Conservation (phyloP, 2,329 filamentous ascomycete species). For the Nemania abortiva region DNA sequence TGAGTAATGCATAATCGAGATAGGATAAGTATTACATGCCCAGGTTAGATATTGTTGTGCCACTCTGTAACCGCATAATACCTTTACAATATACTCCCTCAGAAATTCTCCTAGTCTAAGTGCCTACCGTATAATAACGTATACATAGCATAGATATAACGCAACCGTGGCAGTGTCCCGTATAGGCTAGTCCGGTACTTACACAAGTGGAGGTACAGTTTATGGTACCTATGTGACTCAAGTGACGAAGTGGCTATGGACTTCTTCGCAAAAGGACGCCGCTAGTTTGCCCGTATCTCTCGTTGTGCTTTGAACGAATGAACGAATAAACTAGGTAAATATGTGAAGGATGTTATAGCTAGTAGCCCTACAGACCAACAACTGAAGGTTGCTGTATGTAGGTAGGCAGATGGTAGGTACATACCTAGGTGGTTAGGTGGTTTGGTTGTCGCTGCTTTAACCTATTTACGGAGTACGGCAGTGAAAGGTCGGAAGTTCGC, state of each 20-base stretch:
- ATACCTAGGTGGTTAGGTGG: not conserved
- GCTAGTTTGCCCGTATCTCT: not conserved
- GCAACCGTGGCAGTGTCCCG: not conserved
- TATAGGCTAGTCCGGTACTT: not conserved
- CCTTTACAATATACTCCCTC: too few species aligned
- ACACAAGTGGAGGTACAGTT: not conserved
- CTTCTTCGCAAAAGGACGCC: not conserved
- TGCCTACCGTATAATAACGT: not conserved
- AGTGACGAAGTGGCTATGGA: too few species aligned
- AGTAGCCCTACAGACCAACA: constrained; percentile 25
- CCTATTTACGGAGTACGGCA: constrained; percentile 12
- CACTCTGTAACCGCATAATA: not conserved
- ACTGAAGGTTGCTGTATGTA: not conserved
- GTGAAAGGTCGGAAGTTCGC: not conserved
- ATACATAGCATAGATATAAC: not conserved
- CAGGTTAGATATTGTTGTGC: not conserved
- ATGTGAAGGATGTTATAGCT: not conserved
- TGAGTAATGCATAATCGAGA: not conserved
- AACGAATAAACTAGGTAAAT: not conserved
- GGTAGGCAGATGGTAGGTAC: not conserved
- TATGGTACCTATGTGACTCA: not conserved
- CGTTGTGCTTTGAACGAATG: not conserved
- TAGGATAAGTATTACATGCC: not conserved
- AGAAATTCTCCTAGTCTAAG: not conserved
- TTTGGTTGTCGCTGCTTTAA: constrained; percentile 36